Conservation (phyloP, 768 basidiomycete species). For the Panus rudis region DNA sequence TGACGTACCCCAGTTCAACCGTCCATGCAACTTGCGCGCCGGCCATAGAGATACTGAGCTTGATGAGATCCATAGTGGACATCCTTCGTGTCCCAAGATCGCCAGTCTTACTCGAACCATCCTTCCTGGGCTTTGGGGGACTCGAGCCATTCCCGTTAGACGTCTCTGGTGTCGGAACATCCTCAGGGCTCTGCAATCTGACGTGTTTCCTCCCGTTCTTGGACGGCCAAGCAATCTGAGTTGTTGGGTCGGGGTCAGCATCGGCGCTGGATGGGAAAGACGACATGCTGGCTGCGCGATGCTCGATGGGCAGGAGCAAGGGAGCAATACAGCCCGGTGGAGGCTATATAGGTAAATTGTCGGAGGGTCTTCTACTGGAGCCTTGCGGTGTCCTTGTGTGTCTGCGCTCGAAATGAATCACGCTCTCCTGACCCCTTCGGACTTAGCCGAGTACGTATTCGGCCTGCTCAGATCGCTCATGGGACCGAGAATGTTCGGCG, state of each 20-base stretch:
- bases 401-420: no score
- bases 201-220: slow-evolving; percentile 18
- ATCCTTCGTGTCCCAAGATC: slow-evolving; percentile 20
- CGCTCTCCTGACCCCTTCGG: no score
- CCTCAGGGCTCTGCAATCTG: slow-evolving; percentile 9
- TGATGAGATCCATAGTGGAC: slow-evolving; percentile 47
- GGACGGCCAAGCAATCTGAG: slow-evolving; percentile 73
- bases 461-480: no score
- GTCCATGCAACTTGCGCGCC: slow-evolving; percentile 96
- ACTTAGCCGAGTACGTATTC: no score
- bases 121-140: no score
- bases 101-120: slow-evolving; percentile 6
- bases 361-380: neutral
- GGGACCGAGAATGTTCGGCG: no score
- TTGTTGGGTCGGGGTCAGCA: slow-evolving; percentile 70
- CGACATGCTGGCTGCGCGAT: slow-evolving; percentile 38
- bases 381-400: slow-evolving; percentile 1
- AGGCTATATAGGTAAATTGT: neutral
- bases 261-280: slow-evolving; percentile 45
- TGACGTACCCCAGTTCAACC: slow-evolving; percentile 79
- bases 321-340: slow-evolving; percentile 8
- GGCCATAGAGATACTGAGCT: slow-evolving; percentile 85
- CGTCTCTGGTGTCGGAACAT: slow-evolving; percentile 3
- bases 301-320: neutral
- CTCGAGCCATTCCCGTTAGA: slow-evolving; percentile 1